A percentile compares a stretch with the other conserved stretches of the same genome.
These are phyloP conservation scores for Backusella parvicylindrica DNA, from an alignment of 192 early-diverging fungal species.

Conservation along the genomic window DNA sequence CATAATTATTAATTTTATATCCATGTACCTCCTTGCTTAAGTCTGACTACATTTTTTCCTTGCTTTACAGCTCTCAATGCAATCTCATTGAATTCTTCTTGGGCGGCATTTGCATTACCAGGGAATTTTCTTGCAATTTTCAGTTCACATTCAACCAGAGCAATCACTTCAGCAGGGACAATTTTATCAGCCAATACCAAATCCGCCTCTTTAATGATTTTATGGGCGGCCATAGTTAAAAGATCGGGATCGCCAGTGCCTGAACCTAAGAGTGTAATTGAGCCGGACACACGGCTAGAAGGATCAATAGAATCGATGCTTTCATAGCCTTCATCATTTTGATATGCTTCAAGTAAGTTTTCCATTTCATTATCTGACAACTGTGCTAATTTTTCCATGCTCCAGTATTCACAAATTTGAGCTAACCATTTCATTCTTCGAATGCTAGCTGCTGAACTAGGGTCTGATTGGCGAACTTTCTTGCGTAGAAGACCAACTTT, in stretches of 20 bases:
- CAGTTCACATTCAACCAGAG: conserved; percentile 45
- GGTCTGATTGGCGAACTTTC: conserved; percentile 45
- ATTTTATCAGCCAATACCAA: conserved; percentile 83
- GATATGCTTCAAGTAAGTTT: conserved; percentile 43
- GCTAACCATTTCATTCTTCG: conserved; percentile 53
- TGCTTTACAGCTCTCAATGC: conserved; percentile 58
- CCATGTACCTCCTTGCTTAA: conserved; percentile 77
- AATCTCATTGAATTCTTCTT: conserved; percentile 72
- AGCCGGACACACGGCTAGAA: conserved; percentile 20
- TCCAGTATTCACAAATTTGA: conserved; percentile 58
- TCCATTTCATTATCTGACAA: conserved; percentile 41
- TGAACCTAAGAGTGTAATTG: conserved; percentile 74
- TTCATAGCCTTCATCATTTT: conserved; percentile 32
- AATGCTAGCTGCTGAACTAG: conserved; percentile 33
- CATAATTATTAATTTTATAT: neutral
- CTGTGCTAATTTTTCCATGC: conserved; percentile 40
- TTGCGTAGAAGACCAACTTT: conserved; percentile 49
- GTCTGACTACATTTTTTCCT: conserved; percentile 74
- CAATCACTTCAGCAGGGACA: conserved; percentile 62
- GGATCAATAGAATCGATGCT: conserved; percentile 7
- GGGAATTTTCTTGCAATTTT: conserved; percentile 68
- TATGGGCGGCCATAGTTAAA: conserved; percentile 71
- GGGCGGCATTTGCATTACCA: conserved; percentile 72
- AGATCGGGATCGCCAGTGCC: conserved; percentile 84
- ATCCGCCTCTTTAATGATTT: conserved; percentile 70